Percentiles rank a stretch among this genome's conserved stretches.
Conservation (phyloP, 306 rosid genomes). For the Begonia peltatifolia region DNA sequence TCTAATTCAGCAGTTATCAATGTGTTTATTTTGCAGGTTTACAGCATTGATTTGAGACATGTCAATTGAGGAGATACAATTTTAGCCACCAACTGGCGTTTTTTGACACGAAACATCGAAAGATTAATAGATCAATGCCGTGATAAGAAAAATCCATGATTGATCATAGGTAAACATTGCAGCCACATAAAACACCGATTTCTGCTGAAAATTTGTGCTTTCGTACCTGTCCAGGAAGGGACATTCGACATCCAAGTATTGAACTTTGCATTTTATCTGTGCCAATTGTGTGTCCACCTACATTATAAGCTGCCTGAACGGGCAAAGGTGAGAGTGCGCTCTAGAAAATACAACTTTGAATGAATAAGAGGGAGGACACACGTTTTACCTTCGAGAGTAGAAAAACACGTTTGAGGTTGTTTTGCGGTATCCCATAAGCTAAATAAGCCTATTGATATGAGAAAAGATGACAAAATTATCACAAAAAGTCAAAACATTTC, state of each 20-base stretch:
- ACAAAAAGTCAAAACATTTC: neutral
- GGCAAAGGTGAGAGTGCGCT: neutral
- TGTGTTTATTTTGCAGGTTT: no score
- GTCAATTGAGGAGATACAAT: no score
- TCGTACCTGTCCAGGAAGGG: slow-evolving; percentile 87
- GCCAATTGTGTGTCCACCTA: slow-evolving; percentile 77
- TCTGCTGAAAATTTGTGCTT: no score
- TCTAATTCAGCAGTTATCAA: no score
- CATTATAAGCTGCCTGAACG: slow-evolving; percentile 82
- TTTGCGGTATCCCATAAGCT: slow-evolving; percentile 90
- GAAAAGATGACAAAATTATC: slow-evolving; percentile 9
- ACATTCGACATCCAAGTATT: slow-evolving; percentile 73
- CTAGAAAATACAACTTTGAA: slow-evolving; percentile 3
- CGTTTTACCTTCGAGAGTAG: slow-evolving; percentile 70
- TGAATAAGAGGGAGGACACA: neutral
- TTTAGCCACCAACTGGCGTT: no score
- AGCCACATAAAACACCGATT: no score
- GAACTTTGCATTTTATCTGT: slow-evolving; percentile 72
- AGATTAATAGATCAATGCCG: no score
- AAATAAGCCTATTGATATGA: slow-evolving; percentile 50
- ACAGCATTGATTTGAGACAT: no score
- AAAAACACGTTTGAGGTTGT: slow-evolving; percentile 63
- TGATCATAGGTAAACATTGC: no score
- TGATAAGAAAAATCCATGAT: no score
- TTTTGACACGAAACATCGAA: no score